phyloP scores from a whole-genome alignment of 2,329 filamentous ascomycete species.

The Penicillium sp. region DNA sequence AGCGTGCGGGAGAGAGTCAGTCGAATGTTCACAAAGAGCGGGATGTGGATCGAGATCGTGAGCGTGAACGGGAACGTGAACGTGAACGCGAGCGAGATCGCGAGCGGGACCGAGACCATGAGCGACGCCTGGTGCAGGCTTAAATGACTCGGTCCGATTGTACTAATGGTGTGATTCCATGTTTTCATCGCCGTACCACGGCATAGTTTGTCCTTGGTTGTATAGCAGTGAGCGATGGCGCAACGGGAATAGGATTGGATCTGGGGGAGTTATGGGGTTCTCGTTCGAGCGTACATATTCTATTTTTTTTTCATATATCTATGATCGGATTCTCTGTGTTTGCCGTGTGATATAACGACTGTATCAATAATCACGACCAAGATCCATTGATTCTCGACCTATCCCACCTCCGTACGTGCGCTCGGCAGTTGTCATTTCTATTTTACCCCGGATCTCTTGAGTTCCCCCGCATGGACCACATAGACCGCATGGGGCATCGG shows the following conservation, averaged over 20 bases:
- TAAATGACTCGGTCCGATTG: slow-evolving; percentile 18
- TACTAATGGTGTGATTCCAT: slow-evolving; percentile 5
- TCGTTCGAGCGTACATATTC: slow-evolving; percentile 9
- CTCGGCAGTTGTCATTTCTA: background rate
- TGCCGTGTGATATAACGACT: background rate
- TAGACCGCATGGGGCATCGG: background rate
- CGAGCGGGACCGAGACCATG: slow-evolving; percentile 29
- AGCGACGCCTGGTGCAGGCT: slow-evolving; percentile 35
- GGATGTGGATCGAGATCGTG: slow-evolving; percentile 13
- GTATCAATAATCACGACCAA: background rate
- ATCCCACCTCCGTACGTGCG: background rate
- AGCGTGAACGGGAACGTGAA: slow-evolving; percentile 20
- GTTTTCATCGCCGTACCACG: background rate
- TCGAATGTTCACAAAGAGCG: slow-evolving; percentile 5
- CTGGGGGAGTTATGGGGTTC: slow-evolving; percentile 7
- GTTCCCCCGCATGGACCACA: background rate
- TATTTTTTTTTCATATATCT: slow-evolving; percentile 13
- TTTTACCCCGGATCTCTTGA: slow-evolving; percentile 2
- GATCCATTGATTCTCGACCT: too few species aligned
- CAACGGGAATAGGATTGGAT: slow-evolving; percentile 17
- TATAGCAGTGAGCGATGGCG: slow-evolving; percentile 23
- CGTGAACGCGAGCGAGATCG: slow-evolving; percentile 18
- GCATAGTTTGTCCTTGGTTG: slow-evolving; percentile 7
- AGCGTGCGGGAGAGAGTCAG: slow-evolving; percentile 22
- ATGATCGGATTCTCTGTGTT: background rate